Evolutionary conservation across 208 protist genomes (phyloP).

Genomic region (Acanthamoeba healyi): DNA sequence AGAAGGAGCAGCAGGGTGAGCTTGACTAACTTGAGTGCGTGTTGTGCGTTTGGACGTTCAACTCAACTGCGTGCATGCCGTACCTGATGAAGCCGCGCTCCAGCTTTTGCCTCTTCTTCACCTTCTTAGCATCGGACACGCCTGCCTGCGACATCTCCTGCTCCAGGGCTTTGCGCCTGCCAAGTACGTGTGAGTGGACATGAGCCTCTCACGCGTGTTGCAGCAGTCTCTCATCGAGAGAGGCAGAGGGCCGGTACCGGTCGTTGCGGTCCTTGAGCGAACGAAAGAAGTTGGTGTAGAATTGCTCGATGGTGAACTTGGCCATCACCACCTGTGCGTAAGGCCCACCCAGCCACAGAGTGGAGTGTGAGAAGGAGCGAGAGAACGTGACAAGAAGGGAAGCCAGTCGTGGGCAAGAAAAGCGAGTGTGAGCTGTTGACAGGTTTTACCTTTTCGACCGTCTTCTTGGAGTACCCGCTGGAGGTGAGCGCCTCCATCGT

Average conservation of each 20-base stretch:
- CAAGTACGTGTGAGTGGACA: background rate
- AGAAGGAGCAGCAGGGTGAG: background rate
- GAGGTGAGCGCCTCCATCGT: conserved; percentile 5
- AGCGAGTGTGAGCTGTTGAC: too few species aligned
- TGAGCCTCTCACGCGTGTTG: too few species aligned
- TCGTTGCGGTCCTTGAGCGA: conserved; percentile 44
- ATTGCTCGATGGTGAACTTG: conserved; percentile 68
- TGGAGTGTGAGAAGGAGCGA: background rate
- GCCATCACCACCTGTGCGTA: conserved; percentile 39
- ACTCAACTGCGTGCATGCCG: background rate
- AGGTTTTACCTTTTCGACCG: conserved; percentile 19
- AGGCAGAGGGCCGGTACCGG: too few species aligned
- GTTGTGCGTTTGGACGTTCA: too few species aligned
- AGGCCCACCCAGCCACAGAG: background rate
- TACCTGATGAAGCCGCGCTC: conserved; percentile 47
- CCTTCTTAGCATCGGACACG: background rate
- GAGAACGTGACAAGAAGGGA: too few species aligned
- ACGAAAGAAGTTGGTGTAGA: conserved; percentile 70
- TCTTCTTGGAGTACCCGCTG: conserved; percentile 41
- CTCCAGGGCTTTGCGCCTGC: conserved; percentile 25
- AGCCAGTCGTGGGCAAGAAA: too few species aligned
- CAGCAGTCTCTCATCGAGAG: background rate
- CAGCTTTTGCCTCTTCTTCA: conserved; percentile 35
- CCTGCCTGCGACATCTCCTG: conserved; percentile 13
- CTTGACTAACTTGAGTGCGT: too few species aligned